Evolutionary conservation across 345 rosid genomes (phyloP).

Genomic region (Populus deltoides): DNA sequence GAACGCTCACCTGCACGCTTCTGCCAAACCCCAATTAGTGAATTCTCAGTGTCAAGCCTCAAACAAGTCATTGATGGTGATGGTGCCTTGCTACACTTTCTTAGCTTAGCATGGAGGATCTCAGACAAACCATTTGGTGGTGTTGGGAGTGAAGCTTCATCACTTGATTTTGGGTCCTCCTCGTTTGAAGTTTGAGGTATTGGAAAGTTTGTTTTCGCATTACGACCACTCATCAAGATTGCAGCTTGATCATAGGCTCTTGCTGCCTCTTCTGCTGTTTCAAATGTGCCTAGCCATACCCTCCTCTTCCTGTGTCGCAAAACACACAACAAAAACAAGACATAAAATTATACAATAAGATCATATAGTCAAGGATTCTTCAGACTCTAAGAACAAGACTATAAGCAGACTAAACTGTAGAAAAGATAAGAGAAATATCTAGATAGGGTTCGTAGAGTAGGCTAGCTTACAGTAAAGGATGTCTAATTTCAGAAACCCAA

Average conservation of each 20-base stretch:
- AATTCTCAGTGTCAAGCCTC: constrained; percentile 69
- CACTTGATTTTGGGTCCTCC: constrained; percentile 1
- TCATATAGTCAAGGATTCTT: not conserved
- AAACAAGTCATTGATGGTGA: constrained; percentile 75
- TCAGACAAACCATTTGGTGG: constrained; percentile 42
- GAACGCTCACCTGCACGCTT: constrained; percentile 64
- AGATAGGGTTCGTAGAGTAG: not conserved
- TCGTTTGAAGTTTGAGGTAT: constrained; percentile 8
- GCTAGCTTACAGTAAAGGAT: constrained; percentile 27
- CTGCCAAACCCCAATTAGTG: constrained; percentile 83
- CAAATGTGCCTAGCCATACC: constrained; percentile 48
- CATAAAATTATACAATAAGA: not conserved
- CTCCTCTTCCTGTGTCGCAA: constrained; percentile 34
- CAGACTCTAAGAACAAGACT: not conserved
- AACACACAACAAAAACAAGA: not conserved
- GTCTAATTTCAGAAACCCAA: constrained; percentile 32
- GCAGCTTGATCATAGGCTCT: constrained; percentile 45
- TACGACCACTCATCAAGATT: constrained; percentile 38
- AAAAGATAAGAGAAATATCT: not conserved
- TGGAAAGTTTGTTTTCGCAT: constrained; percentile 45
- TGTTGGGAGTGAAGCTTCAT: not conserved
- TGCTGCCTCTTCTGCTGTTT: constrained; percentile 35
- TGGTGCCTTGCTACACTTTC: constrained; percentile 56
- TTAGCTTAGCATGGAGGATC: constrained; percentile 55
- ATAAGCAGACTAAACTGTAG: not conserved